Evolutionary conservation across 1,284 basidiomycete genomes (phyloP), one percentile per base, ranked within the genome.

Genomic region (Ganoderma meredithae): DNA sequence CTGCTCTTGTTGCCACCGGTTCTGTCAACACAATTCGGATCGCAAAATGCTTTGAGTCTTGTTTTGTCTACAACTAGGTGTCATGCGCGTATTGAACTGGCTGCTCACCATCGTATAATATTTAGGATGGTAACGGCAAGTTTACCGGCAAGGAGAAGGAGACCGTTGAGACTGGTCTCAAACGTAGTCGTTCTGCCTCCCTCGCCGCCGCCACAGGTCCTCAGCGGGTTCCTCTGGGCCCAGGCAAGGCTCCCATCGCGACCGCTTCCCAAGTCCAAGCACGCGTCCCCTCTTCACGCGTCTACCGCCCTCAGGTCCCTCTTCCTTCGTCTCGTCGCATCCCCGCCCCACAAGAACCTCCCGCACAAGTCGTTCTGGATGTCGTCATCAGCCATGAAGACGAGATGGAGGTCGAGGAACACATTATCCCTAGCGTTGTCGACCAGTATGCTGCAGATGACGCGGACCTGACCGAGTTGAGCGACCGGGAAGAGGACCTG

Each of bases 151-250:
- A 81, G 74, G 79, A 75, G 62, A 91, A 90, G 80, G 88, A 88
- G 69, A 85, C 72, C 47, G 70, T 72, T 78, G 88, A 90, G 69
- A 81, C 82, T 61, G 85, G 84, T 64, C 71, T 88, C 71, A 93
- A 93, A 76, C 88, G 91, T 67, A 81, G 82, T 70, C 88, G 90
- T 60, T 86, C 85, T 15, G 79, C 84, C 5, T 90, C 90, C 19
- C 81, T 90, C 64, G 88, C 87, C 43, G 84, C 83, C 53, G 84
- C 86, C 44, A 81, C 86, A 43, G 85, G 84, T 58, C 79, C 84
- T 60, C 91, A 91, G 77, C 89, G 92, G 63, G 82, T 91, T 27
- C 89, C 91, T 69, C 81, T 90, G 15, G 89, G 86, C 64, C 87
- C 91, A 55, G 83, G 83, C 53, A 82, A 85, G 69, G 82, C 81